Evolutionary conservation across 805 yeast species (phyloP), one percentile per base, ranked within the genome.

Genomic region (Yarrowia osloensis): DNA sequence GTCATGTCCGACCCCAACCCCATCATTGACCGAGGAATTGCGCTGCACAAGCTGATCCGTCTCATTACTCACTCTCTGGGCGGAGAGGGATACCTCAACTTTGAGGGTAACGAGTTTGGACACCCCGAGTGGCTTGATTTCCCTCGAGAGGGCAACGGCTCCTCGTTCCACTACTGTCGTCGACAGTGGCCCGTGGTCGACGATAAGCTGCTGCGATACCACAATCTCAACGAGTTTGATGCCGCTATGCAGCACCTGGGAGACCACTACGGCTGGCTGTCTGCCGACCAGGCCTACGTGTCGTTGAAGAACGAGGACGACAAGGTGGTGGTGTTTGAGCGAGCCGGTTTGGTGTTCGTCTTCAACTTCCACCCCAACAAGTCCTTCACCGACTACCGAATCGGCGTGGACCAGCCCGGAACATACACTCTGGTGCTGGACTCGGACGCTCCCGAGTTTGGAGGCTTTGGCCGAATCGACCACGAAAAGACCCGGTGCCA

Each of bases 101-200:
- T 94, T 76, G 98, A 94, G 81, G 98, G 99, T 68, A 94, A 94
- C 74, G 99, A 94, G 78, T 94, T 95, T 79, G 99, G 99, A 19
- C 99, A 94, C 74, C 99, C 98, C 3, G 99, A 94, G 76, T 94
- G 99, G 99, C 84, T 95, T 65, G 99, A 94, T 77, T 95, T 94
- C 82, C 98, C 99, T 15, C 86, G 97, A 73, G 88, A 71, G 31
- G 97, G 97, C 39, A 95, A 94, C 77, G 83, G 83, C 29, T 92
- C 91, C 76, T 88, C 95, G 21, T 94, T 90, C 78, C 95, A 90
- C 78, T 94, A 95, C 74, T 97, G 98, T 1, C 85, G 98, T 75
- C 86, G 99, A 73, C 99, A 94, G 78, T 95, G 93, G 83, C 91
- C 91, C 74, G 82, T 94, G 72, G 85, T 88, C 40, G 88, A 88